Conservation (phyloP, 2,329 filamentous ascomycete genomes). For the Microdochium nivale region DNA sequence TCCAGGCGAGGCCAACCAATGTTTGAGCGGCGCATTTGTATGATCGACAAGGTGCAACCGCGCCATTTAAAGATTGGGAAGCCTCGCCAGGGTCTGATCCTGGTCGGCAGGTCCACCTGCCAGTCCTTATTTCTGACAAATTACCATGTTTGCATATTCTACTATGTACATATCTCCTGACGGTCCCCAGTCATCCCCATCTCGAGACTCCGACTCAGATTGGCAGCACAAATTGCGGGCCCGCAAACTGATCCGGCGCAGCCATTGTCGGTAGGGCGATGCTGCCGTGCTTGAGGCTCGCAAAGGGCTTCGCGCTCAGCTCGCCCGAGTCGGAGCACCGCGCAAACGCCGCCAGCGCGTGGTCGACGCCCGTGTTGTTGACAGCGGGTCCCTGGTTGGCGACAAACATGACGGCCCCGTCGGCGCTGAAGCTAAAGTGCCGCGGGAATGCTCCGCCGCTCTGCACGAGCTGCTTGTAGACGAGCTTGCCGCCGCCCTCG, state of each 20-base stretch:
- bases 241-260: conserved; percentile 7
- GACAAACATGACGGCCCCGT: conserved; percentile 29
- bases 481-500: conserved; percentile 7
- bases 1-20: too few species aligned
- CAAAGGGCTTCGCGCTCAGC: conserved; percentile 12
- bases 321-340: conserved; percentile 13
- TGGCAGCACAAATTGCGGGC: conserved; percentile 17
- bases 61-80: too few species aligned
- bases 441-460: conserved; percentile 27
- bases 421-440: conserved; percentile 33
- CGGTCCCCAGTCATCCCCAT: background rate
- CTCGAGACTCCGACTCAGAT: background rate
- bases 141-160: background rate
- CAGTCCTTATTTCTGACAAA: too few species aligned
- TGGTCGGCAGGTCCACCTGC: too few species aligned
- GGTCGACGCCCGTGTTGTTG: conserved; percentile 16
- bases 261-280: conserved; percentile 6
- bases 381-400: conserved; percentile 28
- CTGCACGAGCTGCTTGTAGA: conserved; percentile 12
- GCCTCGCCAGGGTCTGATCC: too few species aligned
- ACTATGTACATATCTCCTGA: background rate
- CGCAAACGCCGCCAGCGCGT: conserved; percentile 29
- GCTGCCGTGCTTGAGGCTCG: conserved; percentile 5
- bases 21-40: too few species aligned
- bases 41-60: too few species aligned